Evolutionary conservation across 495 filamentous ascomycete species (phyloP), one percentile per base, ranked within the genome.

Genomic region (Oidiodendron maius): DNA sequence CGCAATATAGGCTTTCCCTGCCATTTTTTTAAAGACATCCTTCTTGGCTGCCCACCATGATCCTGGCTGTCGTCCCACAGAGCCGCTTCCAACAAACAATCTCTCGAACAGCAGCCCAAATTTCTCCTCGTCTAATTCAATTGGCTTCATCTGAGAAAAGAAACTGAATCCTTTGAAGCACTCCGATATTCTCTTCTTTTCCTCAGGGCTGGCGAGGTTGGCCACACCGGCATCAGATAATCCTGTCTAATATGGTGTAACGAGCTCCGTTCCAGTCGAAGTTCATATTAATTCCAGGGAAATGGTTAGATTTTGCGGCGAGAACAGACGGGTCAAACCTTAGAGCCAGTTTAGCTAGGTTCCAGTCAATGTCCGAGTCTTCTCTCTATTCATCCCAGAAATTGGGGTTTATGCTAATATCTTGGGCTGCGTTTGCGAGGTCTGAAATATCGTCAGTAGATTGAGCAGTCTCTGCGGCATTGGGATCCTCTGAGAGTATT

Each of bases 31-130:
- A 16, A 47, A 45, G 2, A 52, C 21, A 12, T 38, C 34, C 32
- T 51, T 48, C 40, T 40, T 47, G 4, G n/a, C 21, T 11, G 17
- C 32, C 46, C 55, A 45, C 53, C 53, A 57, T 21, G 21, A 48
- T 0, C 49, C 46, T 4, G 46, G 46, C 24, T 22, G 24, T 5
- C 55, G 13, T 3, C 6, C 21, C 3, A 26, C 30, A 10, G 26
- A 23, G 5, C 21, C 16, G 1, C 38, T 40, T 6, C 48, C 48
- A 1, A 35, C 34, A 17, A 52, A 52, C 11, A 52, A n/a, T 23
- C 24, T 13, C 2, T 47, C 26, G 43, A 52, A 57, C 39, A 51
- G 51, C 1, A 32, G 42, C 6, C 26, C 21, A n/a, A 52, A 28
- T 11, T 44, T 40, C 12, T 52, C 25, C 0, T 12, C 23, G 4